phyloP scores from a whole-genome alignment of 345 rosid species.

The Isatis tinctoria region DNA sequence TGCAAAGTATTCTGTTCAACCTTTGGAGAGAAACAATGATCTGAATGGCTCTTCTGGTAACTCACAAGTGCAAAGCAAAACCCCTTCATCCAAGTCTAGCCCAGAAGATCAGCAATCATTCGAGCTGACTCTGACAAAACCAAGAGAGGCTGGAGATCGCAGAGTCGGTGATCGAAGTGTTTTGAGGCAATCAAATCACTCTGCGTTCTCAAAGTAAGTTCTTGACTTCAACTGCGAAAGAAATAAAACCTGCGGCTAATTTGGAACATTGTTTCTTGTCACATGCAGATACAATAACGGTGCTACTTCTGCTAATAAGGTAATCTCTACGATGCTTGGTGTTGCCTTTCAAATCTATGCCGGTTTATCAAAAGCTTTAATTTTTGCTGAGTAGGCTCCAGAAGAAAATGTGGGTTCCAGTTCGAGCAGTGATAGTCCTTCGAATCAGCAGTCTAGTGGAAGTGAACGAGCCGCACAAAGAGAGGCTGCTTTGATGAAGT shows the following conservation, averaged over 20 bases:
- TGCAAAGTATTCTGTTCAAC: slow-evolving; percentile 24
- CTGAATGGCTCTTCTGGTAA: slow-evolving; percentile 32
- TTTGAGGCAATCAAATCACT: slow-evolving; percentile 60
- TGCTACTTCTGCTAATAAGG: slow-evolving; percentile 59
- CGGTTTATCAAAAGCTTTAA: not conserved
- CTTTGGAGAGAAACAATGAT: slow-evolving; percentile 31
- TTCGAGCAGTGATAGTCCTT: slow-evolving; percentile 34
- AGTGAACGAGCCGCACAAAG: slow-evolving; percentile 44
- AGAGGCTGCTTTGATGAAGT: slow-evolving; percentile 64
- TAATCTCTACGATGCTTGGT: slow-evolving; percentile 15
- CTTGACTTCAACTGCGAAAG: not conserved
- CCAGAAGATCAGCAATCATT: slow-evolving; percentile 41
- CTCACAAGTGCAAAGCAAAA: slow-evolving; percentile 36
- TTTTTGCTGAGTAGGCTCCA: slow-evolving; percentile 32
- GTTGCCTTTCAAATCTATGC: not conserved
- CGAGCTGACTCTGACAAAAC: slow-evolving; percentile 44
- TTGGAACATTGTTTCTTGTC: not conserved
- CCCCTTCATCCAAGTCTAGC: slow-evolving; percentile 28
- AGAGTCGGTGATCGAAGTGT: slow-evolving; percentile 43
- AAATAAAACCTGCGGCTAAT: not conserved
- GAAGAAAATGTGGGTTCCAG: slow-evolving; percentile 45
- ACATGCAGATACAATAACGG: slow-evolving; percentile 51
- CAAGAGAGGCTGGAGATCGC: slow-evolving; percentile 35
- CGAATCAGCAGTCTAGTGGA: slow-evolving; percentile 47
- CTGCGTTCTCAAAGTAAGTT: slow-evolving; percentile 76